These are phyloP conservation scores for Sclerotinia spermophila DNA, from an alignment of 2,329 filamentous ascomycete genomes.

Conservation along the genomic window DNA sequence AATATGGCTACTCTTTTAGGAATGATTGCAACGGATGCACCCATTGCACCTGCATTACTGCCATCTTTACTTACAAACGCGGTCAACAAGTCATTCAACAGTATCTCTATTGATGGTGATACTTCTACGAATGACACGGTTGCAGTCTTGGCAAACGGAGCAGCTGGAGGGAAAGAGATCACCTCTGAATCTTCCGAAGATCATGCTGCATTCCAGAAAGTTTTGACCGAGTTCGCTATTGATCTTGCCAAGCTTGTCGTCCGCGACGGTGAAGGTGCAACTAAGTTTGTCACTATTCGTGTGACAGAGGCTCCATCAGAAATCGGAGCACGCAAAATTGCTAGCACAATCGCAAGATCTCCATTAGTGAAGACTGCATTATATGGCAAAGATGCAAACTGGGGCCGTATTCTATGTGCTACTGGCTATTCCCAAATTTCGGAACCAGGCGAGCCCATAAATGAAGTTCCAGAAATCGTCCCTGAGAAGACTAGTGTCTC, in stretches of 20 bases:
- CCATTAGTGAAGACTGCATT: conserved; percentile 95
- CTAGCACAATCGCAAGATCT: conserved; percentile 82
- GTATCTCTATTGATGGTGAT: conserved; percentile 94
- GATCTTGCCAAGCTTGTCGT: conserved; percentile 91
- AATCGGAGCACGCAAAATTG: conserved; percentile 71
- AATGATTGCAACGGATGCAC: conserved; percentile 85
- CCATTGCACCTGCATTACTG: conserved; percentile 66
- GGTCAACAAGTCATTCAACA: conserved; percentile 86
- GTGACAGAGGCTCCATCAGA: conserved; percentile 71
- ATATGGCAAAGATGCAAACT: conserved; percentile 97
- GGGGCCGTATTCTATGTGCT: conserved; percentile 94
- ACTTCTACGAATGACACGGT: conserved; percentile 97
- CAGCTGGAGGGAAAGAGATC: conserved; percentile 69
- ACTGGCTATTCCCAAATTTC: conserved; percentile 74
- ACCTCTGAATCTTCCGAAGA: conserved; percentile 53
- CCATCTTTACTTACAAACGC: conserved; percentile 68
- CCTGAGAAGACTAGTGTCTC: conserved; percentile 73
- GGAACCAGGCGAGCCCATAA: conserved; percentile 53
- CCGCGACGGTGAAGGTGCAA: conserved; percentile 93
- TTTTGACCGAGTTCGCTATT: conserved; percentile 73
- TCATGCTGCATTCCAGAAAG: conserved; percentile 65
- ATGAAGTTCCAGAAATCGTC: conserved; percentile 60
- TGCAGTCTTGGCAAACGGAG: conserved; percentile 91
- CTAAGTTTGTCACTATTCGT: conserved; percentile 93
- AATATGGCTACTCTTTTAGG: conserved; percentile 96